Base-by-base conservation (phyloP, 1,284 basidiomycete species). In the Salmacisia buchloeana region DNA sequence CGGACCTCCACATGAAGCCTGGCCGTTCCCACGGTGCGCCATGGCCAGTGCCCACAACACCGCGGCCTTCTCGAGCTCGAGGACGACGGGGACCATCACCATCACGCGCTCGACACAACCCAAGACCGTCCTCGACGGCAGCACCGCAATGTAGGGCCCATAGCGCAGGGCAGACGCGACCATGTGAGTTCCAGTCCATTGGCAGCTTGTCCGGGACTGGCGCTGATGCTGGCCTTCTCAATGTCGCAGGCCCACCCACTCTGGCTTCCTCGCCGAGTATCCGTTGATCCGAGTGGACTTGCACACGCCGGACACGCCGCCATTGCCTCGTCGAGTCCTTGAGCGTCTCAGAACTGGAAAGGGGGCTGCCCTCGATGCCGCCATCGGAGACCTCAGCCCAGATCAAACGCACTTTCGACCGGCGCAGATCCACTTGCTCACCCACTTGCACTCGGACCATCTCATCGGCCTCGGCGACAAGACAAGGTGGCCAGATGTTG, bases 401-500 rank as follows among this genome's bases (percentile, higher is more conserved):
- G 58, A 56, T 13, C 66, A 69, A 25, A 68, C 64, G 2, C 68
- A 69, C 56, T 72, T 72, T 29, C 61, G 66, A 52, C 65, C 64
- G 35, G 68, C 72, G 1, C 56, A 70, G 25, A 62, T 76, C 61
- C 71, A 75, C 45, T 68, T 78, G 25, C 63, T 78, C 23, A 73
- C 74, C 3, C 76, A 78, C 61, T 65, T 72, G n/a, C 76, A 78
- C 58, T 71, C 74, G 25, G 76, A 78, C 59, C 76, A 78, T 58
- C 70, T 76, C 63, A 66, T 63, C 41, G 76, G 76, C 1, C 69
- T 78, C 35, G 65, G 18, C 46, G 64, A 27, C 69, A 68, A 9
- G 67, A 64, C 25, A 64, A 69, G 60, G 64, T 64, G 2, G 69
- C 69, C 10, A 31, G 49, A 54, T 33, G 65, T 69, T 21, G 69